phyloP scores from a whole-genome alignment of 1,139 yeast species.

The Scheffersomyces cryptocercus region DNA sequence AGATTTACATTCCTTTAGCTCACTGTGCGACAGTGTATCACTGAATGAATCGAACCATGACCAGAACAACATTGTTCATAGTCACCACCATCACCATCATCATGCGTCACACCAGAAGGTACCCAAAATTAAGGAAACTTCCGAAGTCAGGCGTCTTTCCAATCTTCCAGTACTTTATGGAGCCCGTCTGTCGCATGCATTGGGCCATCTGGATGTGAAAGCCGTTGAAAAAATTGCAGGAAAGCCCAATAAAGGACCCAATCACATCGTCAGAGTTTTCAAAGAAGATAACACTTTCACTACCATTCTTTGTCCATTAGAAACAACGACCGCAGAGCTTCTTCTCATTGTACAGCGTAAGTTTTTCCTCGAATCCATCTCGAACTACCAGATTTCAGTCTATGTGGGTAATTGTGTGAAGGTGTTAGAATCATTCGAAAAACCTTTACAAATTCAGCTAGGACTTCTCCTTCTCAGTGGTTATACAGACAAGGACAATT shows the following conservation, averaged over 20 bases:
- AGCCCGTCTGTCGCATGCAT: conserved; percentile 24
- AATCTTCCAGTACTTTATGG: conserved; percentile 42
- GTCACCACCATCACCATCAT: background rate
- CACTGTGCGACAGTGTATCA: conserved; percentile 1
- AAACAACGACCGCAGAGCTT: conserved; percentile 76
- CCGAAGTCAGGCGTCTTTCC: background rate
- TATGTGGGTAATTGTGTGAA: conserved; percentile 79
- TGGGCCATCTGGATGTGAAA: conserved; percentile 9
- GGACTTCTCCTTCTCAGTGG: conserved; percentile 78
- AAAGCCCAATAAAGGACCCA: conserved; percentile 31
- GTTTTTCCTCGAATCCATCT: conserved; percentile 68
- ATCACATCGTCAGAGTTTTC: conserved; percentile 66
- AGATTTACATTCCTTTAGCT: conserved; percentile 8
- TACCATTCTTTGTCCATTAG: conserved; percentile 72
- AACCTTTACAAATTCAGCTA: conserved; percentile 77
- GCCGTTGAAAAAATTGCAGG: conserved; percentile 15
- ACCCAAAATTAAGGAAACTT: background rate
- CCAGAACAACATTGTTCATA: too few species aligned
- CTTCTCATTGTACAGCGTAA: conserved; percentile 69
- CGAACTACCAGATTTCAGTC: conserved; percentile 78
- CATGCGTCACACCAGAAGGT: background rate
- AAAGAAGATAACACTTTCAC: conserved; percentile 82
- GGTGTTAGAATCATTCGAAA: conserved; percentile 69
- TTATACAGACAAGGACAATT: conserved; percentile 70
- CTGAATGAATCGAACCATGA: background rate